A percentile compares a stretch with the other conserved stretches of the same genome.
Evolutionary conservation across 78 protist genomes (phyloP).

Genomic region (Dictyostelium purpureum): DNA sequence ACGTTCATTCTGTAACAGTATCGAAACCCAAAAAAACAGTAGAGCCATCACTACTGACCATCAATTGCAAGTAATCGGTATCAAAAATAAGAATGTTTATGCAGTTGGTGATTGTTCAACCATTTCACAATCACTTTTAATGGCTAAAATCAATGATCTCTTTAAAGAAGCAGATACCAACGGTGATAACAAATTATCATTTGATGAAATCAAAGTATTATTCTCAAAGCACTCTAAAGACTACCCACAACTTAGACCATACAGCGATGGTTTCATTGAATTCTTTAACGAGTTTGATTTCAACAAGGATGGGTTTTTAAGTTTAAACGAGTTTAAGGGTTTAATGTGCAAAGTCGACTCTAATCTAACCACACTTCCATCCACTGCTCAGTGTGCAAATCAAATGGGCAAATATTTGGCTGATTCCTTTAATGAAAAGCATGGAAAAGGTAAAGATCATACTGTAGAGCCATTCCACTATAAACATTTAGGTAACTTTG

Average conservation of each 20-base stretch:
- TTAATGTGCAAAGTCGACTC: slow-evolving; percentile 51
- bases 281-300: slow-evolving; percentile 58
- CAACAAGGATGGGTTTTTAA: slow-evolving; percentile 46
- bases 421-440: slow-evolving; percentile 11
- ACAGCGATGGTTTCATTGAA: neutral
- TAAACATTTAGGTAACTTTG: slow-evolving; percentile 72
- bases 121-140: slow-evolving; percentile 28
- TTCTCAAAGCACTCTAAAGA: neutral
- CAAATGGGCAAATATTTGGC: slow-evolving; percentile 72
- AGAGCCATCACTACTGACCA: slow-evolving; percentile 38
- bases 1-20: neutral
- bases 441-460: neutral
- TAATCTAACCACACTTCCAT: slow-evolving; percentile 72
- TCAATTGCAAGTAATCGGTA: slow-evolving; percentile 18
- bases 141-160: slow-evolving; percentile 33
- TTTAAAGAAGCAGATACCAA: slow-evolving; percentile 81
- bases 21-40: slow-evolving; percentile 19
- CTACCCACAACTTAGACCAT: slow-evolving; percentile 68
- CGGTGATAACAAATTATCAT: slow-evolving; percentile 25
- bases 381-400: slow-evolving; percentile 82
- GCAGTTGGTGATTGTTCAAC: slow-evolving; percentile 89
- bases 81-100: slow-evolving; percentile 49
- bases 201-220: slow-evolving; percentile 33
- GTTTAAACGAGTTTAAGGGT: slow-evolving; percentile 66
- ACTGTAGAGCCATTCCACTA: slow-evolving; percentile 36